Evolutionary conservation across 1,284 basidiomycete species (phyloP).

Genomic region (Pseudozyma tsukubaensis): DNA sequence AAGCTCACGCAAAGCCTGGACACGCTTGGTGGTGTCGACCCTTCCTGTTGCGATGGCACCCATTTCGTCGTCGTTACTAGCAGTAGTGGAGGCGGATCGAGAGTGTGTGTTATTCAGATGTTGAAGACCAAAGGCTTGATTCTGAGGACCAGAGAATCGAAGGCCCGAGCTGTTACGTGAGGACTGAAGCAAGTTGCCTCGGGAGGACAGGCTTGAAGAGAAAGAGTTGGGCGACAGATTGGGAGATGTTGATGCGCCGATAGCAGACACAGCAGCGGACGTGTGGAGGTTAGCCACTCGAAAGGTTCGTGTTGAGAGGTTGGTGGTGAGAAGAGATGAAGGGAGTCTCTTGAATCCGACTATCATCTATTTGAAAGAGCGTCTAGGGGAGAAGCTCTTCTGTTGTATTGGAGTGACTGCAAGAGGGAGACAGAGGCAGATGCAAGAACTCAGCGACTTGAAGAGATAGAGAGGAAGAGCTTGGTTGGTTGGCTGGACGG

Average conservation of each 20-base stretch:
- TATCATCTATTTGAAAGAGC: slow-evolving; percentile 19
- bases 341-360: slow-evolving; percentile 14
- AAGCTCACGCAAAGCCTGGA: slow-evolving; percentile 53
- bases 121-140: slow-evolving; percentile 32
- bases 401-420: background rate
- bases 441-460: no score
- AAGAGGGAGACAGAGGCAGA: background rate
- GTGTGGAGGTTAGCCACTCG: slow-evolving; percentile 18
- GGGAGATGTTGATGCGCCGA: background rate
- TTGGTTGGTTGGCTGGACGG: background rate
- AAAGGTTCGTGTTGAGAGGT: background rate
- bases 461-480: background rate
- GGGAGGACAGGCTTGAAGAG: slow-evolving; percentile 11
- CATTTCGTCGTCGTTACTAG: slow-evolving; percentile 39
- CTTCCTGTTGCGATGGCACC: slow-evolving; percentile 63
- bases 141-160: slow-evolving; percentile 27
- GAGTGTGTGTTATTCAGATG: slow-evolving; percentile 14
- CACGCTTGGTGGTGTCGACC: slow-evolving; percentile 60
- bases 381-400: no score
- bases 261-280: background rate
- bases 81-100: slow-evolving; percentile 13
- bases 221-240: slow-evolving; percentile 19
- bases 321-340: background rate
- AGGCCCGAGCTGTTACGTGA: slow-evolving; percentile 15
- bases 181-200: slow-evolving; percentile 22